Conservation (phyloP, 345 rosid genomes). For the Alliaria petiolata region DNA sequence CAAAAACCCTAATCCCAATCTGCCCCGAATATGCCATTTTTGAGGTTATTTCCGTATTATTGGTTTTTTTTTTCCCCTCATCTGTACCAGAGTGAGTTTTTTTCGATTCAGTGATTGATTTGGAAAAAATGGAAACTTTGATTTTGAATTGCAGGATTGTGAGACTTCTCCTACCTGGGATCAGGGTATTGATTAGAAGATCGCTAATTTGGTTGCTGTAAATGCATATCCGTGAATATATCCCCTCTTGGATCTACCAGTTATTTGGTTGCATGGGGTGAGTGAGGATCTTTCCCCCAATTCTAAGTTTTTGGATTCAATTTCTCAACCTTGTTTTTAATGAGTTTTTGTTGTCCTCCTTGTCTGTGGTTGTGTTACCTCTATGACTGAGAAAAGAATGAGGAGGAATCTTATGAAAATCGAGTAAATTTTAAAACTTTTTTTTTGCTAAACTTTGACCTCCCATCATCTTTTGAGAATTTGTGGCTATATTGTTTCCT, state of each 20-base stretch:
- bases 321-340: not conserved
- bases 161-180: conserved; percentile 41
- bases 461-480: not conserved
- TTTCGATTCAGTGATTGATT: conserved; percentile 6
- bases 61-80: no score
- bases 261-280: conserved; percentile 64
- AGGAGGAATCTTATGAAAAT: not conserved
- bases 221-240: conserved; percentile 46
- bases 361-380: not conserved
- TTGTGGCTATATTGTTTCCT: not conserved
- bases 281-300: conserved; percentile 32
- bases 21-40: conserved; percentile 44
- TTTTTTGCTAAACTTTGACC: not conserved
- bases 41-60: conserved; percentile 49
- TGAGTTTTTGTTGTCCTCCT: not conserved
- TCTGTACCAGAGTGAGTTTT: not conserved
- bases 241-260: conserved; percentile 53
- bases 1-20: conserved; percentile 26
- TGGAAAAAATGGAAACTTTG: not conserved
- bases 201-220: conserved; percentile 36
- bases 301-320: not conserved
- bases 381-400: not conserved
- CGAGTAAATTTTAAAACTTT: not conserved
- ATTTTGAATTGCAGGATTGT: conserved; percentile 25
- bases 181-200: conserved; percentile 37